phyloP scores from a whole-genome alignment of 1,284 basidiomycete species.

The Cryptococcus sp. region DNA sequence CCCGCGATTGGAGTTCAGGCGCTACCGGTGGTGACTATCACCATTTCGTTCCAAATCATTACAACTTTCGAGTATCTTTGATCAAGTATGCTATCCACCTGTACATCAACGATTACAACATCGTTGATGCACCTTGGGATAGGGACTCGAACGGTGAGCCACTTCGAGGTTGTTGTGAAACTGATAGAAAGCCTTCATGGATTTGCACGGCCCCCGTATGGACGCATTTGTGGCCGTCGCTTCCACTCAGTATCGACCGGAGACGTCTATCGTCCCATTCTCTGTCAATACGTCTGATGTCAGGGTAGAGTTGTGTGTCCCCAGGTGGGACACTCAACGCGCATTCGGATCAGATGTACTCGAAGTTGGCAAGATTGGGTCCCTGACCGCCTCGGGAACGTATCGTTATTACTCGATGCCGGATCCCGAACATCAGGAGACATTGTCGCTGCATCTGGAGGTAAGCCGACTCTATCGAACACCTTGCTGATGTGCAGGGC shows the following conservation, averaged over 20 bases:
- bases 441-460: slow-evolving; percentile 67
- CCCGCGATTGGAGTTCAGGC: slow-evolving; percentile 83
- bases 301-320: slow-evolving; percentile 65
- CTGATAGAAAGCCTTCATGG: slow-evolving; percentile 65
- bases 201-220: slow-evolving; percentile 63
- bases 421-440: slow-evolving; percentile 71
- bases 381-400: slow-evolving; percentile 65
- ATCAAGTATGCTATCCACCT: slow-evolving; percentile 74
- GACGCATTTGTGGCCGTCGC: slow-evolving; percentile 63
- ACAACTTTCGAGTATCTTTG: slow-evolving; percentile 68
- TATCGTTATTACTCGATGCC: slow-evolving; percentile 73
- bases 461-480: slow-evolving; percentile 55
- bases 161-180: background rate
- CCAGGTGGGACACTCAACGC: slow-evolving; percentile 83
- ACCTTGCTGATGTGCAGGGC: slow-evolving; percentile 34
- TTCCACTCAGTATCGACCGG: slow-evolving; percentile 71
- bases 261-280: slow-evolving; percentile 69
- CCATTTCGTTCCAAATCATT: slow-evolving; percentile 79
- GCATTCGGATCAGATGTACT: slow-evolving; percentile 60
- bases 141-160: slow-evolving; percentile 74
- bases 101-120: slow-evolving; percentile 93
- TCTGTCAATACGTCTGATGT: slow-evolving; percentile 64
- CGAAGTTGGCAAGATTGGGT: slow-evolving; percentile 63
- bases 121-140: slow-evolving; percentile 81
- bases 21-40: slow-evolving; percentile 69